Evolutionary conservation across 768 basidiomycete species (phyloP).

Genomic region (Lactarius deliciosus): DNA sequence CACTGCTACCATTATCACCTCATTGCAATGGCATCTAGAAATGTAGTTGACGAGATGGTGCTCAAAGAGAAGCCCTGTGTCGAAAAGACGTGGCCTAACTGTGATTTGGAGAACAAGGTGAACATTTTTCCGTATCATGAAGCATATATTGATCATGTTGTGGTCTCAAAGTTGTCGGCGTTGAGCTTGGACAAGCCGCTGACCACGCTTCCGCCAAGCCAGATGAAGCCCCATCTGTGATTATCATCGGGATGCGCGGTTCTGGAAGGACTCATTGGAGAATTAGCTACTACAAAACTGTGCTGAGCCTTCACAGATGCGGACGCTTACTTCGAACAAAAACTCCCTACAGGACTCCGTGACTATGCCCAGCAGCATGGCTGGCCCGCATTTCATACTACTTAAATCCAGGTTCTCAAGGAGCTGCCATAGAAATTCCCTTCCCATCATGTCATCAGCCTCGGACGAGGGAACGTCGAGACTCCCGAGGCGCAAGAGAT

Average conservation of each 20-base stretch:
- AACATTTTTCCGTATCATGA: slow-evolving; percentile 21
- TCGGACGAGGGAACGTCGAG: slow-evolving; percentile 95
- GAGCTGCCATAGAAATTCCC: slow-evolving; percentile 62
- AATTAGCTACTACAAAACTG: slow-evolving; percentile 69
- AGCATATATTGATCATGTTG: slow-evolving; percentile 15
- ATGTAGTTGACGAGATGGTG: slow-evolving; percentile 69
- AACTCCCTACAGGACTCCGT: slow-evolving; percentile 59
- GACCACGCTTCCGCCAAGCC: slow-evolving; percentile 44
- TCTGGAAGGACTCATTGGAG: slow-evolving; percentile 89
- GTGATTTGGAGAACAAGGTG: slow-evolving; percentile 94
- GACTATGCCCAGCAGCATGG: slow-evolving; percentile 83
- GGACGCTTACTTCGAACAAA: slow-evolving; percentile 70
- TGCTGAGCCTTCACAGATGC: slow-evolving; percentile 81
- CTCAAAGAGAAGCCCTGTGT: slow-evolving; percentile 97
- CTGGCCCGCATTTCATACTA: slow-evolving; percentile 86
- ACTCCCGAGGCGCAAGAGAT: slow-evolving; percentile 69
- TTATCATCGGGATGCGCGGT: slow-evolving; percentile 93
- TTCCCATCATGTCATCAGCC: slow-evolving; percentile 72
- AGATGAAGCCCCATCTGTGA: slow-evolving; percentile 44
- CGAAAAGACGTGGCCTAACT: slow-evolving; percentile 99
- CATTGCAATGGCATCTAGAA: slow-evolving; percentile 96
- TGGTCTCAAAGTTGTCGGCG: slow-evolving; percentile 82
- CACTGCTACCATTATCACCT: slow-evolving; percentile 99
- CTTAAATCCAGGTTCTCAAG: slow-evolving; percentile 67
- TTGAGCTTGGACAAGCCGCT: slow-evolving; percentile 57